Evolutionary conservation across 2,329 filamentous ascomycete species (phyloP).

Genomic region (Elsinoe ampelina): DNA sequence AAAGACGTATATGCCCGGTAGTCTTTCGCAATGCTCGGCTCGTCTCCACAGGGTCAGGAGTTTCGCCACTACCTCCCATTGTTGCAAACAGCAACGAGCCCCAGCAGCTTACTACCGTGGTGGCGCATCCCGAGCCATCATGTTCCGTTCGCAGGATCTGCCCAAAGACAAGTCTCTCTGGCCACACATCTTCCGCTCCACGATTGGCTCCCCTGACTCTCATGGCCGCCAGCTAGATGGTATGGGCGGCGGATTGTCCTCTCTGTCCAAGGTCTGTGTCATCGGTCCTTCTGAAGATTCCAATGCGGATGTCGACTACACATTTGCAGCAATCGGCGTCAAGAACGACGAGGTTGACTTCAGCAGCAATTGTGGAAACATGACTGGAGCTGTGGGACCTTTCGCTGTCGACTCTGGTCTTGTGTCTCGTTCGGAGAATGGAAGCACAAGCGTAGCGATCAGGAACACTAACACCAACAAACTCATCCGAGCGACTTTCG

Average conservation of each 20-base stretch:
- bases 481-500: conserved; percentile 50
- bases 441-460: conserved; percentile 43
- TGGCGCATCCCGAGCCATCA: conserved; percentile 14
- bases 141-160: conserved; percentile 11
- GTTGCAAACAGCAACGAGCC: not conserved
- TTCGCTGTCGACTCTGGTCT: conserved; percentile 51
- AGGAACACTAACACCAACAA: conserved; percentile 65
- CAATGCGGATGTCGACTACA: conserved; percentile 56
- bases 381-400: conserved; percentile 58
- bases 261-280: conserved; percentile 62
- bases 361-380: conserved; percentile 67
- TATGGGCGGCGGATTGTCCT: conserved; percentile 59
- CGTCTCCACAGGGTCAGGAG: not conserved
- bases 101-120: conserved; percentile 16
- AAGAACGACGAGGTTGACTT: conserved; percentile 52
- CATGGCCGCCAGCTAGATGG: conserved; percentile 60
- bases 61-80: not conserved
- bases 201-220: conserved; percentile 57
- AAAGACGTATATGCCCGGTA: too few species aligned
- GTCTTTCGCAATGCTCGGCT: not conserved
- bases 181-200: conserved; percentile 43
- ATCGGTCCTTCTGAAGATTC: conserved; percentile 42
- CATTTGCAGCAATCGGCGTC: conserved; percentile 61
- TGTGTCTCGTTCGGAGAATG: conserved; percentile 27
- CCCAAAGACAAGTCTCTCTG: conserved; percentile 2